A percentile compares a stretch with the other conserved stretches of the same genome.
Conservation (phyloP, 2,329 filamentous ascomycete species). For the Epicoccum sorghinum region DNA sequence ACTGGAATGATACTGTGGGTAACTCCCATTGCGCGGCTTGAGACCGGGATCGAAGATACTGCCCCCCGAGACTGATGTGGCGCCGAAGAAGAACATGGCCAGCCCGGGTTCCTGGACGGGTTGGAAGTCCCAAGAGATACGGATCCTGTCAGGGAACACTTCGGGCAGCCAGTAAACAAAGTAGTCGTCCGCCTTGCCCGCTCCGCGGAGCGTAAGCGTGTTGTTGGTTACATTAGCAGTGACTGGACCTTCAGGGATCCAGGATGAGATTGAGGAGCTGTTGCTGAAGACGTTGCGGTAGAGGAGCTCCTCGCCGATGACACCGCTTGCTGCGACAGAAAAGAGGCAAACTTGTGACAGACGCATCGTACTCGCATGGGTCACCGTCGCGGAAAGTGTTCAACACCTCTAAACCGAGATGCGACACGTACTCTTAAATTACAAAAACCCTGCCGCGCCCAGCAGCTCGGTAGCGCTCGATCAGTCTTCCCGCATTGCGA, state of each 20-base stretch:
- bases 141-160: constrained; percentile 40
- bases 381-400: background rate
- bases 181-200: constrained; percentile 32
- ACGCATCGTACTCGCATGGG: constrained; percentile 11
- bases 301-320: constrained; percentile 42
- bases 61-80: constrained; percentile 31
- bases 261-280: constrained; percentile 35
- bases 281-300: constrained; percentile 40
- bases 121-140: constrained; percentile 43
- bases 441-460: background rate
- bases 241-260: constrained; percentile 42
- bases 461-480: background rate
- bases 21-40: constrained; percentile 36
- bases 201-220: constrained; percentile 37
- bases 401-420: too few relatives aligned
- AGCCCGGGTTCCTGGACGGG: constrained; percentile 40
- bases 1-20: constrained; percentile 30
- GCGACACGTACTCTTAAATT: too few relatives aligned
- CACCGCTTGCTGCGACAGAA: constrained; percentile 1
- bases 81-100: constrained; percentile 46
- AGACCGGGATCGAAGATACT: constrained; percentile 39
- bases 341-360: constrained; percentile 3
- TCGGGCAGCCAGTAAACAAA: constrained; percentile 45
- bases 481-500: constrained; percentile 1
- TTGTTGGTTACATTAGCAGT: constrained; percentile 31